phyloP scores from a whole-genome alignment of 305 asterid genomes.

The Salvia sclarea region DNA sequence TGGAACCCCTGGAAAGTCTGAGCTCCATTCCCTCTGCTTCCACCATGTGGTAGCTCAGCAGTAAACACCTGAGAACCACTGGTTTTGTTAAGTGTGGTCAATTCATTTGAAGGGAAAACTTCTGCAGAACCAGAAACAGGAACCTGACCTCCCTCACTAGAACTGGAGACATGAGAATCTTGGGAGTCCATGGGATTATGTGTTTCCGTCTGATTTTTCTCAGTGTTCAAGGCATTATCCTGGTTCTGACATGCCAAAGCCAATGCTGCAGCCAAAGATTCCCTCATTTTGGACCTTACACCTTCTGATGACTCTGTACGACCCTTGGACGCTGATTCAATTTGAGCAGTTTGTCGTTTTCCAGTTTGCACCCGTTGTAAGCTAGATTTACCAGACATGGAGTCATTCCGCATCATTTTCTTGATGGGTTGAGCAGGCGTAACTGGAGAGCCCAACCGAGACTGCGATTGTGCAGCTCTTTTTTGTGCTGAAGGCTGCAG shows the following conservation, averaged over 20 bases:
- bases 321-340: slow-evolving; percentile 54
- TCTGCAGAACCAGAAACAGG: slow-evolving; percentile 38
- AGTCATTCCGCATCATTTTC: slow-evolving; percentile 64
- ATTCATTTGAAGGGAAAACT: slow-evolving; percentile 37
- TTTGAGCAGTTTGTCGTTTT: slow-evolving; percentile 54
- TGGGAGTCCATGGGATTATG: slow-evolving; percentile 39
- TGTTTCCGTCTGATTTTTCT: slow-evolving; percentile 35
- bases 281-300: slow-evolving; percentile 95
- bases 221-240: slow-evolving; percentile 42
- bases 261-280: slow-evolving; percentile 77
- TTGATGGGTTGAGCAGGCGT: slow-evolving; percentile 43
- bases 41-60: slow-evolving; percentile 43
- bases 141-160: slow-evolving; percentile 33
- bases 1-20: slow-evolving; percentile 54
- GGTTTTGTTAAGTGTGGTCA: slow-evolving; percentile 35
- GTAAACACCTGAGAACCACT: slow-evolving; percentile 42
- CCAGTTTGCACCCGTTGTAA: slow-evolving; percentile 63
- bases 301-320: slow-evolving; percentile 62
- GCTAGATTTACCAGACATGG: slow-evolving; percentile 57
- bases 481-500: slow-evolving; percentile 40
- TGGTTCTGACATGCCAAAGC: slow-evolving; percentile 52
- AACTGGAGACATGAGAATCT: slow-evolving; percentile 41
- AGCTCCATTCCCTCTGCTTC: slow-evolving; percentile 39
- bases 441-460: slow-evolving; percentile 45
- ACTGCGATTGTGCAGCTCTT: slow-evolving; percentile 44